Conservation (phyloP, 768 basidiomycete genomes). For the Hydnum rufescens region DNA sequence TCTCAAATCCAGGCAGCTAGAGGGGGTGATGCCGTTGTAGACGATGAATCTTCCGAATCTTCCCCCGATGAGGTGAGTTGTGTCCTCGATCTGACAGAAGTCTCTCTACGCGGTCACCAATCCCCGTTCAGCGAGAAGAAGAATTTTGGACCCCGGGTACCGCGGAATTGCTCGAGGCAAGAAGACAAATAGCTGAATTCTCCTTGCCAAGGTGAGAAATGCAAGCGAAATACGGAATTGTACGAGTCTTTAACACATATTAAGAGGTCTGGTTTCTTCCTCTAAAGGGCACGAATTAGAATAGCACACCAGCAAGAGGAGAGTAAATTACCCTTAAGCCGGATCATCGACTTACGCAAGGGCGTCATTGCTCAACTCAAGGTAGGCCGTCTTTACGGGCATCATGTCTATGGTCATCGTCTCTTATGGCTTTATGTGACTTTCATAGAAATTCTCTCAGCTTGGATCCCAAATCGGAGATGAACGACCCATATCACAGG, state of each 20-base stretch:
- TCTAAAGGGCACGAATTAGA: conserved; percentile 83
- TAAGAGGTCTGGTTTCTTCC: conserved; percentile 56
- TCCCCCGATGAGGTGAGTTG: conserved; percentile 45
- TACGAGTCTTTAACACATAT: conserved; percentile 13
- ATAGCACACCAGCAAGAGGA: conserved; percentile 85
- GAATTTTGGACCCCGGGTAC: conserved; percentile 94
- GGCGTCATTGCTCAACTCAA: conserved; percentile 79
- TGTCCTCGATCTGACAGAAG: neutral
- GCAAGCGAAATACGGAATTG: neutral
- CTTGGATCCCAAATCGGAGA: conserved; percentile 97
- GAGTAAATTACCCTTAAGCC: conserved; percentile 65
- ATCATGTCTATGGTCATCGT: neutral
- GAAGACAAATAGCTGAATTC: conserved; percentile 75
- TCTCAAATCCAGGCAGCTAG: conserved; percentile 83
- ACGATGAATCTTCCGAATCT: conserved; percentile 39
- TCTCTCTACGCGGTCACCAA: neutral
- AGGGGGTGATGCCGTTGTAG: conserved; percentile 60
- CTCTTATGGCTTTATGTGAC: neutral
- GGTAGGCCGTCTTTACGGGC: conserved; percentile 25
- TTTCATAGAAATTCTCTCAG: conserved; percentile 57
- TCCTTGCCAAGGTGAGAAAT: conserved; percentile 79
- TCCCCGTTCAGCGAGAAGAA: conserved; percentile 37
- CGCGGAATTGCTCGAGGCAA: conserved; percentile 65
- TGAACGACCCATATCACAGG: conserved; percentile 81
- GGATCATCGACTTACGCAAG: conserved; percentile 84